Conservation (phyloP, 306 rosid species). For the Geum urbanum region DNA sequence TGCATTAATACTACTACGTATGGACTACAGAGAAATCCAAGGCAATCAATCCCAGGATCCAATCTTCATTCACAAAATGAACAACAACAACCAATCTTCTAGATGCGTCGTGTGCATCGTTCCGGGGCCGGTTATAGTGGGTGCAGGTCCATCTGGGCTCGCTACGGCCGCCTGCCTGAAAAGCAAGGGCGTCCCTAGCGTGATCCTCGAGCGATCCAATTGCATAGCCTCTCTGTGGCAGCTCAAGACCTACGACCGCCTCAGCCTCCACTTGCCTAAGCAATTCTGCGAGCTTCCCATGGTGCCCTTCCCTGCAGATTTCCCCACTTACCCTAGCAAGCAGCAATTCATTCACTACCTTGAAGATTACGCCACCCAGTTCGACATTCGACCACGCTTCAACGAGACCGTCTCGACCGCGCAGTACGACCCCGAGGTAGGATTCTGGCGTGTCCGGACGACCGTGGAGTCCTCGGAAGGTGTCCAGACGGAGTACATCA, state of each 20-base stretch:
- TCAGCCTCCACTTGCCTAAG: conserved; percentile 66
- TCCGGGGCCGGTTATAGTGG: conserved; percentile 61
- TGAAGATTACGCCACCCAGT: conserved; percentile 44
- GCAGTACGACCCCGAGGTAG: conserved; percentile 38
- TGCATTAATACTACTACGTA: conserved; percentile 23
- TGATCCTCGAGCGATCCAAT: conserved; percentile 62
- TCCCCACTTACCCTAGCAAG: conserved; percentile 78
- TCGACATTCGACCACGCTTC: conserved; percentile 49
- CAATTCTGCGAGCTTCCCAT: conserved; percentile 75
- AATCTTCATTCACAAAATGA: conserved; percentile 35
- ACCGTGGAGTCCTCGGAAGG: background rate
- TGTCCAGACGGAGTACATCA: conserved; percentile 39
- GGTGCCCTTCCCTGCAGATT: conserved; percentile 44
- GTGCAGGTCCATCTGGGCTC: conserved; percentile 84
- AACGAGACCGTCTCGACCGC: conserved; percentile 49
- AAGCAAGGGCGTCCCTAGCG: conserved; percentile 35
- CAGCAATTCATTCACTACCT: conserved; percentile 60
- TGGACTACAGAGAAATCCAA: conserved; percentile 54
- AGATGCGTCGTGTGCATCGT: conserved; percentile 26
- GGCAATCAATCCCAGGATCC: conserved; percentile 76
- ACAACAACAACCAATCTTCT: background rate
- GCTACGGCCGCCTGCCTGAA: conserved; percentile 75
- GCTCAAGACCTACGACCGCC: conserved; percentile 69
- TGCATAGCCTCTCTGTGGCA: conserved; percentile 92
- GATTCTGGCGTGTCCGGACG: conserved; percentile 52